Percentiles rank a stretch among this genome's conserved stretches.
These are phyloP conservation scores for Chaetomium strumarium DNA, from an alignment of 2,329 filamentous ascomycete genomes.

Conservation along the genomic window DNA sequence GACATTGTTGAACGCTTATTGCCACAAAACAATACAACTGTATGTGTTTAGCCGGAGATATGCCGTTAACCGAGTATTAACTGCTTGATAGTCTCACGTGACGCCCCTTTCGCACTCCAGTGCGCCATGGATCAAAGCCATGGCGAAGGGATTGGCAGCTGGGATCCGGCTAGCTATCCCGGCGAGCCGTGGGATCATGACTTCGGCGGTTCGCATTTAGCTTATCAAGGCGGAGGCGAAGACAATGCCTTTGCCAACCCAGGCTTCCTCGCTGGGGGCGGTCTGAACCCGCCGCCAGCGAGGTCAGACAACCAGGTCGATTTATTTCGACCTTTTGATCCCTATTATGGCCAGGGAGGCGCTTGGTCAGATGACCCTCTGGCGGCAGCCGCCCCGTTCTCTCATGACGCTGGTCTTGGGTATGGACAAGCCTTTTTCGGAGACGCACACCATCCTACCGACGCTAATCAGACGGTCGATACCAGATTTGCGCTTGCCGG, in stretches of 20 bases:
- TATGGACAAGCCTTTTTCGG: conserved; percentile 13
- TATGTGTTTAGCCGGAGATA: conserved; percentile 6
- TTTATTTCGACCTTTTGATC: conserved; percentile 16
- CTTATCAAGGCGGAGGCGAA: conserved; percentile 11
- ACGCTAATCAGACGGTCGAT: conserved; percentile 15
- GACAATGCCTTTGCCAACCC: conserved; percentile 18
- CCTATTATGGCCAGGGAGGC: conserved; percentile 13
- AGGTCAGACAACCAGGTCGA: conserved; percentile 11
- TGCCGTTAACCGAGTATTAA: conserved; percentile 5
- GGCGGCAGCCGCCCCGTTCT: conserved; percentile 10
- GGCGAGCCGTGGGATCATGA: conserved; percentile 19
- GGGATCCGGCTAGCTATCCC: conserved; percentile 19
- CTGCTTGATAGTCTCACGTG: conserved; percentile 13
- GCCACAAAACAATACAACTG: background rate
- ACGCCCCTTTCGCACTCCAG: conserved; percentile 9
- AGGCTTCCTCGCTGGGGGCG: conserved; percentile 13
- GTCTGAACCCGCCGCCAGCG: conserved; percentile 15
- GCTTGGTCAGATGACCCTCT: conserved; percentile 17
- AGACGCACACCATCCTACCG: conserved; percentile 13
- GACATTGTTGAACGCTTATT: background rate
- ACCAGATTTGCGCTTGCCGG: conserved; percentile 19
- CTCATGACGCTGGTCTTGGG: conserved; percentile 13
- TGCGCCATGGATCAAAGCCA: conserved; percentile 21
- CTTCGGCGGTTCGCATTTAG: conserved; percentile 7
- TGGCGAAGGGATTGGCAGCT: conserved; percentile 17